A percentile compares a stretch with the other conserved stretches of the same genome.
phyloP scores from a whole-genome alignment of 306 rosid species.

The Crataegus laevigata region DNA sequence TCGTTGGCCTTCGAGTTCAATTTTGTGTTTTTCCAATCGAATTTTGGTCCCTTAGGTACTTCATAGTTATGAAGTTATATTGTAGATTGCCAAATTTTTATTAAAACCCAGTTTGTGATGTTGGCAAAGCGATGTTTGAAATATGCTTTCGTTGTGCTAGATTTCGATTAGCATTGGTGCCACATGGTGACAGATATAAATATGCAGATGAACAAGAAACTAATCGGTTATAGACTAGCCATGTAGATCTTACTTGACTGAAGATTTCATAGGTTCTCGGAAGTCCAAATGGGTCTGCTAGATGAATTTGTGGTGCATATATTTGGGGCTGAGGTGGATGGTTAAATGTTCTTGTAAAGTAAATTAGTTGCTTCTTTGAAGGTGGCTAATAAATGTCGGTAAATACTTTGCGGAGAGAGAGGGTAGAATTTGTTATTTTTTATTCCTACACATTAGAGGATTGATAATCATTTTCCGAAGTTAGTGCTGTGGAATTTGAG shows the following conservation, averaged over 20 bases:
- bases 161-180: not conserved
- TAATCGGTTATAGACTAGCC: not conserved
- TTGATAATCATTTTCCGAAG: not conserved
- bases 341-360: conserved; percentile 31
- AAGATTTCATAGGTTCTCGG: conserved; percentile 21
- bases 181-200: not conserved
- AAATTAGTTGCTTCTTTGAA: conserved; percentile 33
- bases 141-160: not conserved
- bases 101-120: not conserved
- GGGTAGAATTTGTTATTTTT: not conserved
- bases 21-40: not conserved
- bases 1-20: not conserved
- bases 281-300: conserved; percentile 64
- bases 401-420: not conserved
- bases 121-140: not conserved
- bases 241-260: not conserved
- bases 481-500: not conserved
- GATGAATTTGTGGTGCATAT: conserved; percentile 64
- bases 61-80: not conserved
- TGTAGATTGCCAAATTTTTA: not conserved
- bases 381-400: conserved; percentile 22
- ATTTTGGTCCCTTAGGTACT: not conserved
- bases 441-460: not conserved
- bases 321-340: conserved; percentile 46
- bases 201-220: not conserved